Percentiles rank a stretch among this genome's conserved stretches.
Conservation (phyloP, 345 rosid species). For the Citrus inodora region DNA sequence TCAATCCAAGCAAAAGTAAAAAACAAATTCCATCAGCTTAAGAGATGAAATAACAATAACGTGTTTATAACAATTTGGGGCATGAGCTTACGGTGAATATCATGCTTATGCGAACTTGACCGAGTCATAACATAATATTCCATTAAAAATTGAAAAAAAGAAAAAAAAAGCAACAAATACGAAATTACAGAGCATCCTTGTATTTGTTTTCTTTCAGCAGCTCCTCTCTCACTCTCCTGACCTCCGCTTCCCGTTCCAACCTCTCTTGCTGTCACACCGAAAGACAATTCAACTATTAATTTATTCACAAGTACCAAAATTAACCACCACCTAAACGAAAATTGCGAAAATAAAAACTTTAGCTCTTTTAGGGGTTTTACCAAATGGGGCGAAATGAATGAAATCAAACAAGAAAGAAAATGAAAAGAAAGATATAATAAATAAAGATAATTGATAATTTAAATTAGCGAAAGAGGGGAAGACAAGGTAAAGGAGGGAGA, state of each 20-base stretch:
- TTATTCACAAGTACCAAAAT: neutral
- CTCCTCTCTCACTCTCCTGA: constrained; percentile 56
- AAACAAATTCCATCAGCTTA: constrained; percentile 1
- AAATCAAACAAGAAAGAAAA: neutral
- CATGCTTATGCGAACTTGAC: constrained; percentile 11
- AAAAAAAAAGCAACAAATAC: neutral
- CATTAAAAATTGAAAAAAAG: neutral
- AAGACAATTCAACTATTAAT: neutral
- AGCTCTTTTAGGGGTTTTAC: constrained; percentile 18
- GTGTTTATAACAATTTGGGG: constrained; percentile 4
- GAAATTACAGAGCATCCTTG: constrained; percentile 28
- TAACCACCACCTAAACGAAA: neutral
- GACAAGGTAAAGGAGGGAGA: neutral
- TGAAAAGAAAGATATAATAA: neutral
- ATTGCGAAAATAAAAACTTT: neutral
- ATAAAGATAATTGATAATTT: neutral
- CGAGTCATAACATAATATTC: constrained; percentile 1
- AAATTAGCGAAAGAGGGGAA: neutral
- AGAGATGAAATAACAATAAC: neutral
- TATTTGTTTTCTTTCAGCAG: constrained; percentile 42
- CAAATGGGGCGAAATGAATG: neutral
- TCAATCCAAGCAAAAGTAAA: constrained; percentile 3
- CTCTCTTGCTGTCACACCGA: constrained; percentile 44
- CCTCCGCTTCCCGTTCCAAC: constrained; percentile 57
- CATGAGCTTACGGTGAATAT: neutral